These are phyloP conservation scores for Onygenales sp. DNA, from an alignment of 2,329 filamentous ascomycete species.

Conservation along the genomic window DNA sequence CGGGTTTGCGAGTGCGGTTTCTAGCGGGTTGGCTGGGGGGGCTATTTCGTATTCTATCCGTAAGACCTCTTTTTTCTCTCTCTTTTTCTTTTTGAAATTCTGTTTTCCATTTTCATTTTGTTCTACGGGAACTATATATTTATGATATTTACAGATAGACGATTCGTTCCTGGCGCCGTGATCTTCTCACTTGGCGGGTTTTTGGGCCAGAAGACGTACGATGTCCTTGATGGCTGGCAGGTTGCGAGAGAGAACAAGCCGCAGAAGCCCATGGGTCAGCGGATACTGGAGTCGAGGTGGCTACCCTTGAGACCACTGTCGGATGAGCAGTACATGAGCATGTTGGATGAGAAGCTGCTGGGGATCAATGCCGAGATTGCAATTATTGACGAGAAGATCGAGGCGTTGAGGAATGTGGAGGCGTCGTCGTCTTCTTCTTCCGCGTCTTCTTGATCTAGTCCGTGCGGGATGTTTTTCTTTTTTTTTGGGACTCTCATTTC, in stretches of 20 bases:
- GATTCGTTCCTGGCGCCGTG: slow-evolving; percentile 49
- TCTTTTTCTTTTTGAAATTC: too few relatives aligned
- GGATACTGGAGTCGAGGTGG: slow-evolving; percentile 54
- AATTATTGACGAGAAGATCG: slow-evolving; percentile 66
- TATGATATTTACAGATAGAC: slow-evolving; percentile 39
- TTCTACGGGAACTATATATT: slow-evolving; percentile 17
- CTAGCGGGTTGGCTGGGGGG: slow-evolving; percentile 59
- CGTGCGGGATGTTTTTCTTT: background rate
- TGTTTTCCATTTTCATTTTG: slow-evolving; percentile 2
- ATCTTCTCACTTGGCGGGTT: slow-evolving; percentile 51
- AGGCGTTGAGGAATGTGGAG: slow-evolving; percentile 32
- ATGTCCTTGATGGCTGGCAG: slow-evolving; percentile 41
- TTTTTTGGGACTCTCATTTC: background rate
- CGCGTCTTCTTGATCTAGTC: background rate
- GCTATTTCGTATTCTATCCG: slow-evolving; percentile 47
- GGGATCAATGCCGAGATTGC: slow-evolving; percentile 67
- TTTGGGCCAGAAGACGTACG: slow-evolving; percentile 47
- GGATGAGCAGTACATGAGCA: slow-evolving; percentile 62
- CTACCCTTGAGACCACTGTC: slow-evolving; percentile 61
- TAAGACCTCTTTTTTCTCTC: slow-evolving; percentile 18
- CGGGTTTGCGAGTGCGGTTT: slow-evolving; percentile 57
- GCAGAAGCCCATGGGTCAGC: slow-evolving; percentile 37
- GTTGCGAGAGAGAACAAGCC: slow-evolving; percentile 24
- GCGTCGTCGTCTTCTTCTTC: background rate
- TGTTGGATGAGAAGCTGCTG: slow-evolving; percentile 62